These are phyloP conservation scores for Fusarium staphyleae DNA, from an alignment of 2,329 filamentous ascomycete genomes.

Conservation along the genomic window DNA sequence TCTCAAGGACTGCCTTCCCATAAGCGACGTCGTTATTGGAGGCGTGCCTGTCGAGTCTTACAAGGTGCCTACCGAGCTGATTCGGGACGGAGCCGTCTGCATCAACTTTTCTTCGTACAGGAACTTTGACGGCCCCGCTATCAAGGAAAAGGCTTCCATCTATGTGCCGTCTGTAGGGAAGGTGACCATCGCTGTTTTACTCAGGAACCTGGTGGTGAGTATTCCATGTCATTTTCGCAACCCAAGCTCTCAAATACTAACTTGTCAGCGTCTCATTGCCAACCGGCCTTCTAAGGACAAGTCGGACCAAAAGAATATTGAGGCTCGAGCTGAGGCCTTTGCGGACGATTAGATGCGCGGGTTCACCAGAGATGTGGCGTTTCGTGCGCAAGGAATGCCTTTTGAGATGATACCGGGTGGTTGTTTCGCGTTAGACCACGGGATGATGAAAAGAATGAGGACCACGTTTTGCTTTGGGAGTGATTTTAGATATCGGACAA, in stretches of 20 bases:
- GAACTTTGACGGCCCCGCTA: conserved; percentile 84
- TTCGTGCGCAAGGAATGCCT: no score
- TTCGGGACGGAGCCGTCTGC: conserved; percentile 93
- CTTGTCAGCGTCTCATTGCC: conserved; percentile 57
- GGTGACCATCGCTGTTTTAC: conserved; percentile 90
- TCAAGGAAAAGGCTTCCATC: conserved; percentile 95
- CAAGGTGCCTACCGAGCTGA: conserved; percentile 84
- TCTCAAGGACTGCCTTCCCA: conserved; percentile 79
- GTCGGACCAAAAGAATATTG: conserved; percentile 44
- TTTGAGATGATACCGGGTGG: conserved; percentile 1
- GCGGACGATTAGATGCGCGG: conserved; percentile 48
- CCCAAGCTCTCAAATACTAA: conserved; percentile 35
- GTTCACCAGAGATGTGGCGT: no score
- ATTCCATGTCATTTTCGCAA: background rate
- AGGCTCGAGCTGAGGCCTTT: conserved; percentile 53
- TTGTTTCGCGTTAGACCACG: conserved; percentile 28
- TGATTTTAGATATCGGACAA: conserved; percentile 30
- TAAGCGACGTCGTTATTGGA: conserved; percentile 93
- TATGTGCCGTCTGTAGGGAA: conserved; percentile 98
- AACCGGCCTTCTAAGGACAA: conserved; percentile 54
- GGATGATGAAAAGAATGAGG: conserved; percentile 18
- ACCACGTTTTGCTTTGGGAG: conserved; percentile 29
- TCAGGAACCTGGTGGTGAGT: conserved; percentile 87
- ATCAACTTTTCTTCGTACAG: conserved; percentile 97
- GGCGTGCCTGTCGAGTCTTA: conserved; percentile 88